Evolutionary conservation across 1,284 basidiomycete species (phyloP), one percentile per base, ranked within the genome.

Genomic region (Sanghuangporus sanghuang): DNA sequence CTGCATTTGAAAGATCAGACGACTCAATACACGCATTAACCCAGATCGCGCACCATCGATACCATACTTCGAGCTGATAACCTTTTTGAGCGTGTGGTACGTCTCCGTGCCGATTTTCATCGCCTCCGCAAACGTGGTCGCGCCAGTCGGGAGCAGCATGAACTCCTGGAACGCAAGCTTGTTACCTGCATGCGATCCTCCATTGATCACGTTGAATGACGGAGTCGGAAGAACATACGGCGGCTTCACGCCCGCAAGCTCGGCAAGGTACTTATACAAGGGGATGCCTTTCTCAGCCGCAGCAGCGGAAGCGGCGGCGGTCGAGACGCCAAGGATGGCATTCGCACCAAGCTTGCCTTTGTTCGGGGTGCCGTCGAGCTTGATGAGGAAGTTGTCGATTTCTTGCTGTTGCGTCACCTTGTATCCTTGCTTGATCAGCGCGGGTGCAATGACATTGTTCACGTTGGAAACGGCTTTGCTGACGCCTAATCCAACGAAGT

Each of bases 131-230:
- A 99, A 99, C 68, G 85, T 86, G 61, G 81, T 73, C 61, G 95
- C 95, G 66, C 95, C 96, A 66, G 95, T 97, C 69, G 97, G 96
- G 69, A 98, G 85, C 71, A 99, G 86, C 97, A 99, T 99, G 85
- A 99, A 99, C 81, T 99, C 97, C 82, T 98, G 95, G 93, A 98
- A 96, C 64, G 97, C 95, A 69, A 99, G 92, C 77, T 96, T 95
- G 87, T 99, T 99, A 65, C 97, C 97, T 65, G 97, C 97, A 78
- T 99, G 97, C 69, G 95, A 98, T 69, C 97, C 97, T 79, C 97
- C 97, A 81, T 99, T 99, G 85, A 99, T 99, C 73, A 99, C 97
- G 80, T 99, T 99, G 86, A 98, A 95, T 66, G 93, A 89, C 61
- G 95, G 97, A 75, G 78, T 83, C 71, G 96, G 96, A 72, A 98